Conservation (phyloP, 2,329 filamentous ascomycete genomes). For the Macrophomina pseudophaseolina region DNA sequence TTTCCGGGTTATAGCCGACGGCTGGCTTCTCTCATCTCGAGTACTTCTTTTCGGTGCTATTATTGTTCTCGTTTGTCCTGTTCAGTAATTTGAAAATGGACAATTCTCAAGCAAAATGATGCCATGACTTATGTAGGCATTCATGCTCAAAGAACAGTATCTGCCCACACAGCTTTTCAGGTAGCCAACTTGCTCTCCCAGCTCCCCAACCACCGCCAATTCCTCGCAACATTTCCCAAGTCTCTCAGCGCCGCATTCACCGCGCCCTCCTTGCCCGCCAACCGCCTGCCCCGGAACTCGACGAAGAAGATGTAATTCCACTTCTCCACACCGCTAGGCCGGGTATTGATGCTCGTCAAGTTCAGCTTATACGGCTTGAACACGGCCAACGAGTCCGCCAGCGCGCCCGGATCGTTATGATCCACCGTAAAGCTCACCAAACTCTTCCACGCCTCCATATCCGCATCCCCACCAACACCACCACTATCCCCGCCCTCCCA, state of each 20-base stretch:
- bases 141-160: too few relatives aligned
- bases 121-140: too few relatives aligned
- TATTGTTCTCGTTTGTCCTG: too few relatives aligned
- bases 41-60: neutral
- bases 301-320: conserved; percentile 97
- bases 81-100: too few relatives aligned
- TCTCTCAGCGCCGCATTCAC: conserved; percentile 66
- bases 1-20: conserved; percentile 13
- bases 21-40: neutral
- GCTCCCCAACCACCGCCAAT: conserved; percentile 72
- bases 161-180: neutral
- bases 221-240: conserved; percentile 63
- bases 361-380: conserved; percentile 78
- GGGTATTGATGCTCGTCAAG: conserved; percentile 86
- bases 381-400: conserved; percentile 79
- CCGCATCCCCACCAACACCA: conserved; percentile 22
- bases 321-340: conserved; percentile 73
- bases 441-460: conserved; percentile 60
- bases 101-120: too few relatives aligned
- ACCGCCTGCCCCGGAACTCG: conserved; percentile 74
- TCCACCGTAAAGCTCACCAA: conserved; percentile 84
- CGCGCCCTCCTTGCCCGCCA: conserved; percentile 58
- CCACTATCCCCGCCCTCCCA: neutral
- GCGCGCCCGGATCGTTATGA: conserved; percentile 76
- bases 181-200: conserved; percentile 52